Evolutionary conservation across 1,284 basidiomycete genomes (phyloP).

Genomic region (Vanrija sp.): DNA sequence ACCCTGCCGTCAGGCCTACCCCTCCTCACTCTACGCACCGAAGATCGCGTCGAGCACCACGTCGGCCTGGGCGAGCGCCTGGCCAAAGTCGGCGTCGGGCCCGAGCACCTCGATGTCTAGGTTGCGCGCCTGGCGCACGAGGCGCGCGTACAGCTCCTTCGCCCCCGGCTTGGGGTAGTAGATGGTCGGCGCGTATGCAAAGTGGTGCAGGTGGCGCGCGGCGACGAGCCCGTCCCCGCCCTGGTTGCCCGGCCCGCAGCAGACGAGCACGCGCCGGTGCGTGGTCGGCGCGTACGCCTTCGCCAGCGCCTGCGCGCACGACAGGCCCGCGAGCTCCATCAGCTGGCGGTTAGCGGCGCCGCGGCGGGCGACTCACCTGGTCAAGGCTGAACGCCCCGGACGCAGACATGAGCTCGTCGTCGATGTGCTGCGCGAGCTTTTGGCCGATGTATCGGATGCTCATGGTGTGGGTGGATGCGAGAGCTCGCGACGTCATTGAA

Average conservation of each 20-base stretch:
- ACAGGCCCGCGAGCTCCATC: conserved; percentile 97
- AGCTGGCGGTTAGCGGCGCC: conserved; percentile 55
- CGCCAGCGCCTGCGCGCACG: conserved; percentile 85
- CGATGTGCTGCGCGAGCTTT: conserved; percentile 82
- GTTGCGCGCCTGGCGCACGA: conserved; percentile 82
- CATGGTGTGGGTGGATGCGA: conserved; percentile 52
- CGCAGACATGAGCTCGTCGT: conserved; percentile 82
- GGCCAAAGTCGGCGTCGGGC: conserved; percentile 54
- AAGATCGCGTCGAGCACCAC: conserved; percentile 94
- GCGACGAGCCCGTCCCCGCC: conserved; percentile 97
- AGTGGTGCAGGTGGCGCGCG: conserved; percentile 86
- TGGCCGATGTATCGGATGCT: conserved; percentile 70
- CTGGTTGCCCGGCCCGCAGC: conserved; percentile 94
- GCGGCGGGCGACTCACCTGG: conserved; percentile 56
- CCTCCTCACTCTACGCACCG: conserved; percentile 47
- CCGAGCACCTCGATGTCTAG: conserved; percentile 70
- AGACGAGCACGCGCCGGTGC: conserved; percentile 75
- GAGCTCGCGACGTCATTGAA: background rate
- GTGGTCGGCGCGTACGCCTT: conserved; percentile 66
- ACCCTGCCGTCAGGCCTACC: conserved; percentile 52
- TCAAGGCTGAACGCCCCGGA: conserved; percentile 84
- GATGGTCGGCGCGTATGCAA: conserved; percentile 76
- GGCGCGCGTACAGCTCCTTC: conserved; percentile 83
- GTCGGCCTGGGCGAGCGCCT: conserved; percentile 63
- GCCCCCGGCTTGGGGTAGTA: conserved; percentile 81